phyloP scores from a whole-genome alignment of 2,329 filamentous ascomycete species.

The Trichoderma oligosporum region DNA sequence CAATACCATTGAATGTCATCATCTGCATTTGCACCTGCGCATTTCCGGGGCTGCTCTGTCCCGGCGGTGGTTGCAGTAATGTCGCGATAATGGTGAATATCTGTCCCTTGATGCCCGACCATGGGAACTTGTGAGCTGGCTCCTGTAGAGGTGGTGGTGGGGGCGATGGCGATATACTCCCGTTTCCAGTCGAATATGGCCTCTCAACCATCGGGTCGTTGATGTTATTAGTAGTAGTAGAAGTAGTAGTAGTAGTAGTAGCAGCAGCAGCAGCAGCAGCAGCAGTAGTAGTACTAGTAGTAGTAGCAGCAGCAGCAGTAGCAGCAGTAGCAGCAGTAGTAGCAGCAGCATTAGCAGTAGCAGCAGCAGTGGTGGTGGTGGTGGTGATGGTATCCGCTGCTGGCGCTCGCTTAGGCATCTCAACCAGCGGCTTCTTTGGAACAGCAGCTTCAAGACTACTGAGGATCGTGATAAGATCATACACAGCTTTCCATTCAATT shows the following conservation, averaged over 20 bases:
- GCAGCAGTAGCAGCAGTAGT: no score
- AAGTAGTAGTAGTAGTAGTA: no score
- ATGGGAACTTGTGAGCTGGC: conserved; percentile 60
- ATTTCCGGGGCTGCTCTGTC: conserved; percentile 58
- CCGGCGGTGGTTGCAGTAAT: conserved; percentile 76
- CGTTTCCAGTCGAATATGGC: conserved; percentile 49
- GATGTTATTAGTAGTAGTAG: conserved; percentile 23
- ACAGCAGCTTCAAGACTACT: conserved; percentile 85
- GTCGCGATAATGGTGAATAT: conserved; percentile 87
- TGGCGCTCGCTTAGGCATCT: conserved; percentile 34
- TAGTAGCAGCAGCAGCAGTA: no score
- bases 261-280: no score
- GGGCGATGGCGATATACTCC: conserved; percentile 35
- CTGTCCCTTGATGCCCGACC: conserved; percentile 80
- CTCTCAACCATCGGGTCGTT: conserved; percentile 54
- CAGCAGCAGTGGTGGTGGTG: conserved; percentile 26
- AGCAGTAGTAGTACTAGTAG: no score
- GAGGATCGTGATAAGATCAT: conserved; percentile 82
- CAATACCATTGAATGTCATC: conserved; percentile 77
- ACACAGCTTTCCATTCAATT: conserved; percentile 87
- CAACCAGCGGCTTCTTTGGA: conserved; percentile 70
- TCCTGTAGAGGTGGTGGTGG: conserved; percentile 53
- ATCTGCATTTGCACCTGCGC: conserved; percentile 84
- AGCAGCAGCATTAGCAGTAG: no score
- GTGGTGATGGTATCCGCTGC: conserved; percentile 24